Evolutionary conservation across 148 eudicot species (phyloP).

Genomic region (Heliamphora exappendiculata): DNA sequence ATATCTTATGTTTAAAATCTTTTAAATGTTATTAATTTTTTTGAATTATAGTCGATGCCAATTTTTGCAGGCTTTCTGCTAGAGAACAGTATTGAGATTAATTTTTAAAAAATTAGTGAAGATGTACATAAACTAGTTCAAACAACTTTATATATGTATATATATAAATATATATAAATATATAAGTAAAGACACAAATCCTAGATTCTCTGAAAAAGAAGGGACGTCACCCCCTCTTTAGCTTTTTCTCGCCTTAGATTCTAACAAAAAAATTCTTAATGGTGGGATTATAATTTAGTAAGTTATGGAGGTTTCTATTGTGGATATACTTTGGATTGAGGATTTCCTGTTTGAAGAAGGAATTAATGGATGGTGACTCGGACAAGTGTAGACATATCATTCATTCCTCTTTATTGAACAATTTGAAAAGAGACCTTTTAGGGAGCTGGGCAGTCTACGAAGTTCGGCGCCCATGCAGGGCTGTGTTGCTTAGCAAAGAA

Average conservation of each 20-base stretch:
- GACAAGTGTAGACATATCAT: conserved; percentile 1
- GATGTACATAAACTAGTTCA: no score
- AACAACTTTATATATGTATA: no score
- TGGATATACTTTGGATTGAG: background rate
- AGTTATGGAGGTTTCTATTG: background rate
- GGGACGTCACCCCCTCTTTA: background rate
- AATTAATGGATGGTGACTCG: conserved; percentile 3
- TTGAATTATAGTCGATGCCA: no score
- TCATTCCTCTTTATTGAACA: background rate
- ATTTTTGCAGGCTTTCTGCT: no score
- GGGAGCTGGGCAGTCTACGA: background rate
- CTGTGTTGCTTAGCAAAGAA: conserved; percentile 5
- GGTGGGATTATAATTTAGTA: background rate
- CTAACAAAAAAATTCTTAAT: background rate
- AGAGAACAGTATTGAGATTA: no score
- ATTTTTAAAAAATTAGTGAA: no score
- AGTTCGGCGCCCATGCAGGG: conserved; percentile 12
- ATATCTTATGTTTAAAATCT: no score
- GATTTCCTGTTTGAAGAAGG: background rate
- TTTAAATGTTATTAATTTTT: no score
- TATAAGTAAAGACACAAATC: conserved; percentile 2
- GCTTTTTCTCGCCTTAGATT: background rate
- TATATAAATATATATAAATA: no score
- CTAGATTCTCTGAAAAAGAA: background rate
- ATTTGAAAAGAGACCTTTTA: background rate